These are phyloP conservation scores for Hypoxylon trugodes DNA, from an alignment of 495 filamentous ascomycete species.

Conservation along the genomic window DNA sequence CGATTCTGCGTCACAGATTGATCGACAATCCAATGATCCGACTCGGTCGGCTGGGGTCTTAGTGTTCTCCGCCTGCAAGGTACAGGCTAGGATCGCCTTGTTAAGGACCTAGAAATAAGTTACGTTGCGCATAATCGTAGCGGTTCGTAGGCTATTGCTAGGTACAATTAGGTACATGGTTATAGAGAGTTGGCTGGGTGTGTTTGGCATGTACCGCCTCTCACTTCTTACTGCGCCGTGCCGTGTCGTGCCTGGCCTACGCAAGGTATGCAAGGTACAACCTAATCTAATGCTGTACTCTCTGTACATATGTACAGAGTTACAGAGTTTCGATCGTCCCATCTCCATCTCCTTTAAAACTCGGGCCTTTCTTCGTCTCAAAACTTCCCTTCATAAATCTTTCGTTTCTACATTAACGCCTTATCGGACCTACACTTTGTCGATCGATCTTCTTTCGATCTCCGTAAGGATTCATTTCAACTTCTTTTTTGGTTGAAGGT, in stretches of 20 bases:
- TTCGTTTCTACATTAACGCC: conserved; percentile 8
- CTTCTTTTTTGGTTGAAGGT: conserved; percentile 21
- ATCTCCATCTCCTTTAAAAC: conserved; percentile 11
- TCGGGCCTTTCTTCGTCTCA: neutral
- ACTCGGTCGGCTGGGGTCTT: conserved; percentile 11
- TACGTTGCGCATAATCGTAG: conserved; percentile 3
- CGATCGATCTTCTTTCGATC: conserved; percentile 2
- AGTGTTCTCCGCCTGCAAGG: conserved; percentile 21
- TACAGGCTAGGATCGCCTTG: conserved; percentile 11
- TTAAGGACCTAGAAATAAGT: conserved; percentile 13
- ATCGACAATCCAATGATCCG: conserved; percentile 21
- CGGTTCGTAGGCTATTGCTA: no score
- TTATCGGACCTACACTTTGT: conserved; percentile 6
- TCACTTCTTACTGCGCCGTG: no score
- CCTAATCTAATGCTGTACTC: no score
- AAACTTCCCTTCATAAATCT: no score
- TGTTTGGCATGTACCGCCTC: no score
- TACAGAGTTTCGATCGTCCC: conserved; percentile 20
- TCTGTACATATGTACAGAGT: no score
- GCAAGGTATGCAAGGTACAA: no score
- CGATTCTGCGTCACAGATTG: conserved; percentile 38
- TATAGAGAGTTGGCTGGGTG: no score
- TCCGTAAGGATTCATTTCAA: conserved; percentile 23
- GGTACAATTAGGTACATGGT: no score
- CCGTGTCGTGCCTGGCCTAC: conserved; percentile 12